phyloP scores from a whole-genome alignment of 2,329 filamentous ascomycete species.

The Aspergillus versicolor region DNA sequence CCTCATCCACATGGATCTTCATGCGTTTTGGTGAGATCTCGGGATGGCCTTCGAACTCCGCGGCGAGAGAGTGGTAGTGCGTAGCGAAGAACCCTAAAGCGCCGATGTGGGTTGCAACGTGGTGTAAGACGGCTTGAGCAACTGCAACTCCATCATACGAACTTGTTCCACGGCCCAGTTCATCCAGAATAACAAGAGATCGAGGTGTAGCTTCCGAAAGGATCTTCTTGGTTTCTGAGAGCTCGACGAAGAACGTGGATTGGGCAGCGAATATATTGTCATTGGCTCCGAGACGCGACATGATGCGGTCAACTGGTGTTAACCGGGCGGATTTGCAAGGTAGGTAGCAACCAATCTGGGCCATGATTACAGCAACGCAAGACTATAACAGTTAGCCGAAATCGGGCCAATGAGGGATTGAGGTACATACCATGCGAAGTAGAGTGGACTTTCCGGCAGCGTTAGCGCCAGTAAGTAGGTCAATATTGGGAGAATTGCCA shows the following conservation, averaged over 20 bases:
- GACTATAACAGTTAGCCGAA: conserved; percentile 54
- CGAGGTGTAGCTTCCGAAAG: conserved; percentile 89
- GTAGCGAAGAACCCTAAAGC: conserved; percentile 97
- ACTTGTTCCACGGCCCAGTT: conserved; percentile 89
- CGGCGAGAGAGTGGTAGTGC: conserved; percentile 91
- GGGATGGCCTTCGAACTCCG: conserved; percentile 85
- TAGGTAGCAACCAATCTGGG: conserved; percentile 91
- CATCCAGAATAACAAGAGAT: conserved; percentile 93
- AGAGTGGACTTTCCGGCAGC: conserved; percentile 97
- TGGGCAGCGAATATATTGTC: conserved; percentile 99
- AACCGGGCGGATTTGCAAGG: conserved; percentile 78
- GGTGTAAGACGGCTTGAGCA: conserved; percentile 94
- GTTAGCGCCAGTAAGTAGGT: conserved; percentile 90
- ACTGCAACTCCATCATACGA: conserved; percentile 97
- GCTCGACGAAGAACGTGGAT: conserved; percentile 96
- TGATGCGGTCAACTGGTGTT: conserved; percentile 93
- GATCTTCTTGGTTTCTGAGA: conserved; percentile 98
- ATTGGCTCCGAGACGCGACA: conserved; percentile 95
- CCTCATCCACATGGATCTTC: conserved; percentile 90
- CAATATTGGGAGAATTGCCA: conserved; percentile 77
- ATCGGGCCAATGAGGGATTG: background rate
- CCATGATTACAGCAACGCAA: conserved; percentile 94
- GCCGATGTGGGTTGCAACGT: conserved; percentile 88
- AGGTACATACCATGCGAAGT: conserved; percentile 76
- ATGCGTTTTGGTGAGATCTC: conserved; percentile 85